Evolutionary conservation across 805 yeast species (phyloP), one percentile per base, ranked within the genome.

Genomic region (Saccharomycopsis capsularis): DNA sequence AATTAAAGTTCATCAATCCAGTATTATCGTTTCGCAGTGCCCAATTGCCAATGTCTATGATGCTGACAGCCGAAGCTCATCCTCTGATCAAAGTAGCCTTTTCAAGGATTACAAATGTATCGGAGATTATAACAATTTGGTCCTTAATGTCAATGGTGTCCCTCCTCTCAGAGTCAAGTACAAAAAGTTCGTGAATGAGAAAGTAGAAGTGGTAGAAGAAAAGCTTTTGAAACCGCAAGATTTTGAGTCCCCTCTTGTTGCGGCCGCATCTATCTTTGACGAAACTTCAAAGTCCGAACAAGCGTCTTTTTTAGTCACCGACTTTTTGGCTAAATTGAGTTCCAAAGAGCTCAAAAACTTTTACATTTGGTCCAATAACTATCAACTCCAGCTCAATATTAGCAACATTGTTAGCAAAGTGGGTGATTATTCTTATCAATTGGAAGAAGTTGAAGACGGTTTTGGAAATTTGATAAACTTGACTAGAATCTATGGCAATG

Each of bases 81-180:
- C 13, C 4, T 3, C 2, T 7, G 27, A 13, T n/a, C 47, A 50
- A 4, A 52, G 68, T 23, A 69, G 74, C 0, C 59, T 62, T 0
- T 47, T 59, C 4, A 50, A 52, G 9, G 50, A 53, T 13, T 78
- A 81, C 56, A 72, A 75, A 55, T 93, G 98, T 68, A 66, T 80
- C 32, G 86, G 82, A 29, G 78, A 73, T 16, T 44, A 62, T 3
- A 85, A 79, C 55, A 65, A 73, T 21, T 64, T 81, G 1, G 64
- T 65, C 13, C 70, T 91, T 29, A 68, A 73, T 1, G 75, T 82
- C 1, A 64, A 69, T 18, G 97, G 98, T 46, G 85, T 88, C 1
- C 82, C 91, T 1, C 98, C 99, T 0, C 63, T 85, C 50, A 75
- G 74, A 21, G 65, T 85, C 32, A 68, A 70, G 38, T 82, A 82